Percentiles rank a stretch among this genome's conserved stretches.
Conservation (phyloP, 2,329 filamentous ascomycete genomes). For the Knoxdaviesia proteae region DNA sequence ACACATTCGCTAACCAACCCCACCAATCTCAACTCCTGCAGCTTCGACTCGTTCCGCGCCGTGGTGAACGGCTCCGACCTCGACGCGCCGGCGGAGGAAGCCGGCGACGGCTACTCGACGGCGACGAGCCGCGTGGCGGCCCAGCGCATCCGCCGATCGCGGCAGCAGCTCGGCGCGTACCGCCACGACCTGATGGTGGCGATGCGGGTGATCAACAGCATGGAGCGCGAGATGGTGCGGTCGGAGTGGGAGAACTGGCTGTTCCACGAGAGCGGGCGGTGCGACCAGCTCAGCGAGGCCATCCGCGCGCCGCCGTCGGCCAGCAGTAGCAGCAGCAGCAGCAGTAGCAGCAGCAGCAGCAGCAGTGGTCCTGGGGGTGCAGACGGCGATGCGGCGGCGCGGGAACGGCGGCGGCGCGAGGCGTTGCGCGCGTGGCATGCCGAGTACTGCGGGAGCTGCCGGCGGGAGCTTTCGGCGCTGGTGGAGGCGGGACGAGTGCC, state of each 20-base stretch:
- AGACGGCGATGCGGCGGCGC: conserved; percentile 1
- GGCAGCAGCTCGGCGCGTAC: conserved; percentile 65
- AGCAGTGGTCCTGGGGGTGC: neutral
- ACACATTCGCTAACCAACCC: neutral
- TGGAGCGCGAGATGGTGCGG: conserved; percentile 69
- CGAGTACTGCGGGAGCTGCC: conserved; percentile 35
- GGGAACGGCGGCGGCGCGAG: conserved; percentile 12
- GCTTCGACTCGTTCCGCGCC: conserved; percentile 40
- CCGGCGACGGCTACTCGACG: conserved; percentile 24
- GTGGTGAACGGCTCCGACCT: conserved; percentile 36
- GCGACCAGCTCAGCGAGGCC: conserved; percentile 30
- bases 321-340: conserved; percentile 17
- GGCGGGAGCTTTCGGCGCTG: conserved; percentile 18
- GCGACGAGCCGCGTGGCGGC: conserved; percentile 31
- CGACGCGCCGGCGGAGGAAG: conserved; percentile 32
- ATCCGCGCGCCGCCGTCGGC: neutral
- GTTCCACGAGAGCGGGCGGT: conserved; percentile 54
- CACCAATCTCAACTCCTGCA: conserved; percentile 7
- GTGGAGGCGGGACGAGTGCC: conserved; percentile 8
- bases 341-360: conserved; percentile 5
- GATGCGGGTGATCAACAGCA: conserved; percentile 69
- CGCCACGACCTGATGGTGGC: conserved; percentile 82
- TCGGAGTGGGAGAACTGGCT: conserved; percentile 93
- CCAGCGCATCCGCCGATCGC: conserved; percentile 52
- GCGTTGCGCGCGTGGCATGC: conserved; percentile 26